Conservation (phyloP, 345 rosid genomes). For the Barbarea vulgaris region DNA sequence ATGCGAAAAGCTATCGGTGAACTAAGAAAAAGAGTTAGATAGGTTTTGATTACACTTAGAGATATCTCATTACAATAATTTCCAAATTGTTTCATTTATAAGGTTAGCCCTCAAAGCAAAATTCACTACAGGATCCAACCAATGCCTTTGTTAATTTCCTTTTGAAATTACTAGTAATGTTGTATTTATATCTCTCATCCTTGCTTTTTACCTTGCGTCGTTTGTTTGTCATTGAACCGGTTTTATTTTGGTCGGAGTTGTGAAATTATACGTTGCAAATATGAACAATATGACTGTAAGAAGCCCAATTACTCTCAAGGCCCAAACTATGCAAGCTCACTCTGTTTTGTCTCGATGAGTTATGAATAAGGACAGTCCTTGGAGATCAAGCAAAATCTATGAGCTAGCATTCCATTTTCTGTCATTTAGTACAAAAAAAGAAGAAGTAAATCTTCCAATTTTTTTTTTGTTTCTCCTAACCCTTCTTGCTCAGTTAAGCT, state of each 20-base stretch:
- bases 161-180: not conserved
- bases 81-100: constrained; percentile 1
- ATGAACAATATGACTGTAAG: not conserved
- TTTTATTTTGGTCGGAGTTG: not conserved
- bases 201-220: not conserved
- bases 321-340: not conserved
- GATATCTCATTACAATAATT: not conserved
- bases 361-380: constrained; percentile 8
- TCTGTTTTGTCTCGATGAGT: not conserved
- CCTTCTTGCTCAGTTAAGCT: not conserved
- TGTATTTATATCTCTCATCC: not conserved
- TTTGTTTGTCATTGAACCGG: not conserved
- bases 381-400: constrained; percentile 16
- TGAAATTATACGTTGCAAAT: not conserved
- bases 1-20: constrained; percentile 66
- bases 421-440: not conserved
- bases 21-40: constrained; percentile 37
- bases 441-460: not conserved
- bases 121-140: not conserved
- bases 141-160: not conserved
- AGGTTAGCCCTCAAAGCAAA: constrained; percentile 10
- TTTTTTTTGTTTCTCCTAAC: not conserved
- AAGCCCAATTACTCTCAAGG: not conserved
- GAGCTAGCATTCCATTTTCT: constrained; percentile 12
- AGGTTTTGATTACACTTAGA: constrained; percentile 23